These are phyloP conservation scores for Cornus kousa DNA, from an alignment of 148 eudicot genomes.

Conservation along the genomic window DNA sequence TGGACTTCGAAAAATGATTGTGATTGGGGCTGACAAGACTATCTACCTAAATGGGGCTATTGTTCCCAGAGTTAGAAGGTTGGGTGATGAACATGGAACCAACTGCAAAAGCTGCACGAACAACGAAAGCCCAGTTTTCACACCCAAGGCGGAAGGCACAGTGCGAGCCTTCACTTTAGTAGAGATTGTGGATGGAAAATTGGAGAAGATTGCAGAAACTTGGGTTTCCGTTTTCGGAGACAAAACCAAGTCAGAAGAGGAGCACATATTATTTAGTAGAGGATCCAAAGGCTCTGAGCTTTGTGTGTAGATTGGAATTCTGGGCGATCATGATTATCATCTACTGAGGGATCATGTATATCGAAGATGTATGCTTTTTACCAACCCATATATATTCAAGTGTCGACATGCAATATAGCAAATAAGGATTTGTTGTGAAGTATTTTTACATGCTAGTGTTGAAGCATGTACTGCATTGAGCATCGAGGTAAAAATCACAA, in stretches of 20 bases:
- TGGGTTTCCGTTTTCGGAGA: conserved; percentile 72
- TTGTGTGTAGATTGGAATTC: neutral
- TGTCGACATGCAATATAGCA: neutral
- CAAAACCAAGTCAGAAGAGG: conserved; percentile 37
- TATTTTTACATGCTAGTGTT: too few species aligned
- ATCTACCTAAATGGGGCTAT: conserved; percentile 82
- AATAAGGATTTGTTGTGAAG: too few species aligned
- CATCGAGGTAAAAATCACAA: too few species aligned
- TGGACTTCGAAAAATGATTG: conserved; percentile 77
- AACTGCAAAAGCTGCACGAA: conserved; percentile 13
- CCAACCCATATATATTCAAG: neutral
- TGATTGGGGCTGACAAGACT: conserved; percentile 54
- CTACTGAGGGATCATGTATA: too few species aligned
- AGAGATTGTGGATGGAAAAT: conserved; percentile 46
- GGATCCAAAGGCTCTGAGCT: neutral
- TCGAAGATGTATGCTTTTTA: neutral
- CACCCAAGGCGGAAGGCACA: conserved; percentile 23
- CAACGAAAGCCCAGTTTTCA: neutral
- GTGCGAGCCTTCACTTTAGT: conserved; percentile 60
- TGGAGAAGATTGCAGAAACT: conserved; percentile 62
- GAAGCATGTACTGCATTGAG: too few species aligned
- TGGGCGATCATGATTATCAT: too few species aligned
- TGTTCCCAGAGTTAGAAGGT: conserved; percentile 67
- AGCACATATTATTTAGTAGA: conserved; percentile 38
- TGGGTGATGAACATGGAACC: conserved; percentile 19